Percentiles rank a stretch among this genome's conserved stretches.
Conservation (phyloP, 495 filamentous ascomycete species). For the Aspergillus biplanus region DNA sequence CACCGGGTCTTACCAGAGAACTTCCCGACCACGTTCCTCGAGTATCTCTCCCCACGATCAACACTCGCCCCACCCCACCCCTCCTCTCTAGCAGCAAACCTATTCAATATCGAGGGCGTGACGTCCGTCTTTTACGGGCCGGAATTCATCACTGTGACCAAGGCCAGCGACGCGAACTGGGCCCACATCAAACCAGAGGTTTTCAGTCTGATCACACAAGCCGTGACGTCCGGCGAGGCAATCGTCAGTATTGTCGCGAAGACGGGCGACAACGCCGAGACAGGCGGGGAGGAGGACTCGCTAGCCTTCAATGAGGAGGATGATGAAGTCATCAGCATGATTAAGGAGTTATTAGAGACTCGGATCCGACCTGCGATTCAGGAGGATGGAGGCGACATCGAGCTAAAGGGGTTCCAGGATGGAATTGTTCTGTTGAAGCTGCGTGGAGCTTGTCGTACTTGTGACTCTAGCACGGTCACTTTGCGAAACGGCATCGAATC, state of each 20-base stretch:
- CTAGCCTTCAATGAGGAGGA: conserved; percentile 83
- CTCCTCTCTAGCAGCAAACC: conserved; percentile 86
- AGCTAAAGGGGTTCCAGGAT: conserved; percentile 85
- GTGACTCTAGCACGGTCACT: conserved; percentile 94
- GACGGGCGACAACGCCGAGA: conserved; percentile 57
- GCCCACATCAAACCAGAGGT: conserved; percentile 93
- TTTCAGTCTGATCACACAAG: conserved; percentile 91
- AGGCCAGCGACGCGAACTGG: conserved; percentile 85
- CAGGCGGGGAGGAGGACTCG: conserved; percentile 63
- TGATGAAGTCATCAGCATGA: conserved; percentile 93
- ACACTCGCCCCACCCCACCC: conserved; percentile 88
- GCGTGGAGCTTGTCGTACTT: conserved; percentile 90
- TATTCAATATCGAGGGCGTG: conserved; percentile 90
- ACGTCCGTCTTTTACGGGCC: conserved; percentile 91
- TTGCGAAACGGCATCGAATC: conserved; percentile 96
- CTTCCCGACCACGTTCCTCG: conserved; percentile 76
- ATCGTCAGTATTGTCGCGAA: conserved; percentile 76
- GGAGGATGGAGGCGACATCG: conserved; percentile 97
- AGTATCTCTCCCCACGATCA: conserved; percentile 86
- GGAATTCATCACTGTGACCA: conserved; percentile 97
- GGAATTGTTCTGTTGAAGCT: conserved; percentile 86
- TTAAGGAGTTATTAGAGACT: conserved; percentile 97
- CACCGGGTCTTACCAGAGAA: conserved; percentile 74
- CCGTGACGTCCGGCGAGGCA: conserved; percentile 77
- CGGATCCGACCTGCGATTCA: conserved; percentile 93